Evolutionary conservation across 2,329 filamentous ascomycete species (phyloP), one percentile per base, ranked within the genome.

Genomic region (Didymella sp.): DNA sequence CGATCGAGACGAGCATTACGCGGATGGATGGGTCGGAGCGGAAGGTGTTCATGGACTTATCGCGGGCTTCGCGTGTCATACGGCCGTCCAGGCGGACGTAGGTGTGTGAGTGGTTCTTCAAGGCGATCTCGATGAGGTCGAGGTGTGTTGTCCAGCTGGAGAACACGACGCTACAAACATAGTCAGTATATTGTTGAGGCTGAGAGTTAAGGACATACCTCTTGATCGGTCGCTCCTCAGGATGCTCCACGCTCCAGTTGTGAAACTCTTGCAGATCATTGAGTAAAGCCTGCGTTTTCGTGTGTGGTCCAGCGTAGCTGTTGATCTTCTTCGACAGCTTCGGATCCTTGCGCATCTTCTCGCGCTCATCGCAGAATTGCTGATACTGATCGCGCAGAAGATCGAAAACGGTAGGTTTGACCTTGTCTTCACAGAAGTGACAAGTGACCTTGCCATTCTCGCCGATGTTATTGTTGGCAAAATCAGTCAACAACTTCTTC

Each of bases 91-190:
- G 87, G n/a, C 95, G 90, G 4, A 87, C 86, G 71, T 87, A 93
- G 0, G 43, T 80, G 73, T 96, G 90, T 9, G 83, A 81, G 11
- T 83, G 83, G 46, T 85, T 82, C 27, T 86, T 82, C 13, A 98
- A 83, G 0, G 93, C 94, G 46, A 91, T 82, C 71, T 95, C 87
- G 64, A 99, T 96, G 19, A 99, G 85, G 73, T 98, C 93, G 15
- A 99, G 85, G 72, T 98, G 93, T 0, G 90, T 89, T 0, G 95
- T 98, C 93, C 95, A 98, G n/a, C 88, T 89, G 0, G 92, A 96
- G 77, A 98, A 98, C 6, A 99, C 87, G 13, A 99, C 92, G 24
- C 91, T 79, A 59, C 58, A 8, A 19, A 15, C 9, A 27, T 31
- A 46, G 38, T 42, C 30, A 33, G 33, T 19, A 13, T 22, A 8